Evolutionary conservation across 1,139 yeast genomes (phyloP), one percentile per base, ranked within the genome.

Genomic region (Nakaseomyces nivariensis): DNA sequence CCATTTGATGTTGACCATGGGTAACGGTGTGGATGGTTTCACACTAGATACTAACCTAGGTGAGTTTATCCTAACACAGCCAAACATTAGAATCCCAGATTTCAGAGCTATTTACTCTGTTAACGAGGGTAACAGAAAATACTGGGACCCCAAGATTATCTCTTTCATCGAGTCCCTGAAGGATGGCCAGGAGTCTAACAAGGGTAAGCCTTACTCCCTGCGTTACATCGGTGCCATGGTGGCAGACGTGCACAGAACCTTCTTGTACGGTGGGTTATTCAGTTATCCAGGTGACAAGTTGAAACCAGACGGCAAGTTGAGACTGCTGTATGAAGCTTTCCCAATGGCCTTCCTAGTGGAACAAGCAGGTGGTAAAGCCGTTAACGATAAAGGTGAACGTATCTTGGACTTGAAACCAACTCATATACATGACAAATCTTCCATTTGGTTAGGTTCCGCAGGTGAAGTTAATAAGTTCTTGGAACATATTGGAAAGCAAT

Each of bases 171-270:
- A 77, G 46, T 78, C 80, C 51, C 75, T 92, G 71, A 92, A 92
- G 72, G 72, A 78, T 67, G 94, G 95, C 34, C 83, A 82, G 62
- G 80, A 78, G 45, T 25, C 42, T 4, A 63, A 68, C 56, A 67
- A 71, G 49, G 84, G 83, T 49, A 89, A 89, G 71, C 97, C 97
- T 26, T 92, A 90, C 72, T 78, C 89, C 52, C 95, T 97, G 5
- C 79, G 98, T 67, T 92, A 92, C 71, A 83, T 92, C 64, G 98
- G 98, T 46, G 88, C 97, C 43, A 92, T 92, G 98, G 98, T 92
- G 56, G 97, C 97, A 40, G 98, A 92, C 72, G 89, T 92, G 59
- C 98, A 92, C 73, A 83, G 98, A 72, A 92, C 98, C 37, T 76
- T 92, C 60, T 77, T 92, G 53, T 92, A 92, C 66, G 98, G 98